A percentile compares a stretch with the other conserved stretches of the same genome.
Conservation (phyloP, 805 yeast genomes). For the Starmera quercuum region DNA sequence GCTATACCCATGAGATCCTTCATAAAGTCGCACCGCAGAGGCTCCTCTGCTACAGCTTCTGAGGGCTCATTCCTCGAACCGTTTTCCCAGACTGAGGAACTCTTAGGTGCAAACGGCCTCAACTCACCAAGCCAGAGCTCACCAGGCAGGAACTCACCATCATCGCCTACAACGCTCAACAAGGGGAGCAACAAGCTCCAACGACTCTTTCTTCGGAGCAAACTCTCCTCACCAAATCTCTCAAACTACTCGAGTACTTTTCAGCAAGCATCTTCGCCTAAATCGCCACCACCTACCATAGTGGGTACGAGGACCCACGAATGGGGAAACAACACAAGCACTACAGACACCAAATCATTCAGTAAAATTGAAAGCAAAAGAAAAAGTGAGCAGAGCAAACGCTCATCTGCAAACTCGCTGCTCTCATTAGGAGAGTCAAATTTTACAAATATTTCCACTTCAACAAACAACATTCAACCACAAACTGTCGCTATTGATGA, state of each 20-base stretch:
- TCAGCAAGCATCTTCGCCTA: conserved; percentile 12
- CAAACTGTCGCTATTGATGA: too few species aligned
- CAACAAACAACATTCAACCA: not conserved
- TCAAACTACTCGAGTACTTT: conserved; percentile 11
- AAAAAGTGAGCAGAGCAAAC: not conserved
- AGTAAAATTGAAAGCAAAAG: not conserved
- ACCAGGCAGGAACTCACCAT: conserved; percentile 3
- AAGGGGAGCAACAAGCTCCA: conserved; percentile 15
- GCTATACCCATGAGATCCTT: conserved; percentile 25
- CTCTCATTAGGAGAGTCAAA: not conserved
- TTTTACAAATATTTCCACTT: not conserved
- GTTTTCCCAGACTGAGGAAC: not conserved
- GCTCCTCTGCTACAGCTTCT: conserved; percentile 21
- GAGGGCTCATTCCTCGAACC: not conserved
- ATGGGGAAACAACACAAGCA: conserved; percentile 30
- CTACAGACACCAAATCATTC: not conserved
- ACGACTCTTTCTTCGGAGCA: conserved; percentile 16
- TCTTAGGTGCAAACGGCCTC: not conserved
- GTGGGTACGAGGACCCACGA: conserved; percentile 42
- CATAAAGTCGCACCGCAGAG: conserved; percentile 29
- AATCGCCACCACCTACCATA: conserved; percentile 25
- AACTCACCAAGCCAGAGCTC: conserved; percentile 4
- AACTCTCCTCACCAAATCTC: conserved; percentile 10
- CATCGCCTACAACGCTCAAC: conserved; percentile 5
- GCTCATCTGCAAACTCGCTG: conserved; percentile 1